These are phyloP conservation scores for Actinomortierella wolfii DNA, from an alignment of 371 early-diverging fungal genomes.

Conservation along the genomic window DNA sequence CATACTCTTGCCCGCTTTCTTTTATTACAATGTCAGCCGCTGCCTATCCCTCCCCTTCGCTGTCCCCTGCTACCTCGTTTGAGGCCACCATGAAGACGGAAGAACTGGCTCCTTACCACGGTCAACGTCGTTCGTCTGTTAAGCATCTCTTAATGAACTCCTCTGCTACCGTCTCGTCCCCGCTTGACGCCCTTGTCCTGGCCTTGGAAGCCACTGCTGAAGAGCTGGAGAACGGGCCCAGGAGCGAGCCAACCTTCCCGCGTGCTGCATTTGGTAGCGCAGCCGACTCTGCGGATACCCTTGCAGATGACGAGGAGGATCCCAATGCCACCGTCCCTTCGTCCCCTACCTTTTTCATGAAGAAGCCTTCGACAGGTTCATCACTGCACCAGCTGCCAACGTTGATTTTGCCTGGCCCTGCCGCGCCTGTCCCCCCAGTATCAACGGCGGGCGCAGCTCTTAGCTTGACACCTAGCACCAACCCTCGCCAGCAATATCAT, in stretches of 20 bases:
- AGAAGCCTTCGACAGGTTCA: slow-evolving; percentile 3
- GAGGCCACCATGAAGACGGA: slow-evolving; percentile 10
- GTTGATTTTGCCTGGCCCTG: slow-evolving; percentile 13
- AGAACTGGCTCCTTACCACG: neutral
- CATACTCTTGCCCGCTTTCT: neutral
- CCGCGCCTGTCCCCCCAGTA: neutral
- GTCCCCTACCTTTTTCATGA: slow-evolving; percentile 37
- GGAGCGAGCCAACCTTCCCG: neutral
- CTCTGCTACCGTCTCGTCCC: slow-evolving; percentile 18
- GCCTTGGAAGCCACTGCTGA: slow-evolving; percentile 38
- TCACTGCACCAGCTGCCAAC: slow-evolving; percentile 31
- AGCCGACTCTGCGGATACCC: neutral
- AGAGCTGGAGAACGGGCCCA: slow-evolving; percentile 7
- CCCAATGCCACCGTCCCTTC: slow-evolving; percentile 42
- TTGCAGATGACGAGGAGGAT: slow-evolving; percentile 22
- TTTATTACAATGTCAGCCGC: neutral
- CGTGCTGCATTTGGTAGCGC: neutral
- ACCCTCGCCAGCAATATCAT: slow-evolving; percentile 3
- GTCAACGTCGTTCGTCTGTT: slow-evolving; percentile 10
- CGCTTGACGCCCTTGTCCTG: slow-evolving; percentile 39
- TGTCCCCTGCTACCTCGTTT: slow-evolving; percentile 29
- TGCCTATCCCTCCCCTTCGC: slow-evolving; percentile 38
- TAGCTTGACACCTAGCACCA: slow-evolving; percentile 21
- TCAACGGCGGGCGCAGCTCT: too few relatives aligned
- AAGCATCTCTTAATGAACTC: slow-evolving; percentile 11